phyloP scores from a whole-genome alignment of 1,284 basidiomycete species.

The Pyrrhoderma lamaoense region DNA sequence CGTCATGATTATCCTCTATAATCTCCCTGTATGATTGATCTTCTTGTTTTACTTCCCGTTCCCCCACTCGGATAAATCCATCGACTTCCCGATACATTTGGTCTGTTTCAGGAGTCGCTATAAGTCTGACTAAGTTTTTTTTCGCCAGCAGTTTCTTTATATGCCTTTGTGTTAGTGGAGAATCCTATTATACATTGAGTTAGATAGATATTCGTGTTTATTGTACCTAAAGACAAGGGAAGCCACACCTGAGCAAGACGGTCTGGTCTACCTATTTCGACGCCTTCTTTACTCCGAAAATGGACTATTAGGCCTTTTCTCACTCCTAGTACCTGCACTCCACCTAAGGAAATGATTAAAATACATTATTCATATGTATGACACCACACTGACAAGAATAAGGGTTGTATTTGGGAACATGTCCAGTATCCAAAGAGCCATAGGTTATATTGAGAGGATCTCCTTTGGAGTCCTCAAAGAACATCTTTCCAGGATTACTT shows the following conservation, averaged over 20 bases:
- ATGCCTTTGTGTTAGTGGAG: conserved; percentile 47
- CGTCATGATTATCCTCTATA: conserved; percentile 26
- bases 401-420: conserved; percentile 60
- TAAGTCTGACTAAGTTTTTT: conserved; percentile 41
- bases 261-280: conserved; percentile 44
- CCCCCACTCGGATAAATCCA: conserved; percentile 55
- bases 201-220: not conserved
- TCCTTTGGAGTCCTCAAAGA: conserved; percentile 63
- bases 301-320: conserved; percentile 39
- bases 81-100: conserved; percentile 53
- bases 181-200: conserved; percentile 32
- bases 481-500: conserved; percentile 27
- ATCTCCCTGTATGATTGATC: conserved; percentile 49
- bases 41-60: conserved; percentile 26
- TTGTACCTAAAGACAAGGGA: too few species aligned
- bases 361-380: not conserved
- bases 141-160: conserved; percentile 44
- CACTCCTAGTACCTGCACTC: conserved; percentile 58
- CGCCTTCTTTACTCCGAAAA: conserved; percentile 43
- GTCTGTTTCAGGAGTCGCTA: conserved; percentile 29
- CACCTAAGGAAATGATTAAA: conserved; percentile 41
- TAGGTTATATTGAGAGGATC: conserved; percentile 64
- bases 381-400: conserved; percentile 43
- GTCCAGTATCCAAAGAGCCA: conserved; percentile 55
- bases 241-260: conserved; percentile 4